Percentiles rank a stretch among this genome's conserved stretches.
These are phyloP conservation scores for Populus davidiana DNA, from an alignment of 345 rosid species.

Conservation along the genomic window DNA sequence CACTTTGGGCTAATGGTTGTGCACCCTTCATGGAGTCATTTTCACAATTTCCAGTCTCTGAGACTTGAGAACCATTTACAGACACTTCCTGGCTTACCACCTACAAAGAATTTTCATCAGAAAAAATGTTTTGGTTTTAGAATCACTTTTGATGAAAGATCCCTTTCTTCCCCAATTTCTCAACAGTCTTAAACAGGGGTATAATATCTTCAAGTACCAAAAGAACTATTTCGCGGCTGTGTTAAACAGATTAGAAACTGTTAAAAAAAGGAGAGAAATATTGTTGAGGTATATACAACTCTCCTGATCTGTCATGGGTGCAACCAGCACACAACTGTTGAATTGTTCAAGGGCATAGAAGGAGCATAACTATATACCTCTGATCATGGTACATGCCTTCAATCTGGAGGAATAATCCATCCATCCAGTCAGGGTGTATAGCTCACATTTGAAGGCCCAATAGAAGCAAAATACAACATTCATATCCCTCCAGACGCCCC, in stretches of 20 bases:
- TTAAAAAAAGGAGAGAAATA: too few relatives aligned
- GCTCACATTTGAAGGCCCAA: not conserved
- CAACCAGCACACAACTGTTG: too few relatives aligned
- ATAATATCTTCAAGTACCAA: not conserved
- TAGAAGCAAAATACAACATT: not conserved
- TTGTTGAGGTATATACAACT: too few relatives aligned
- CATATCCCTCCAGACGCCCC: not conserved
- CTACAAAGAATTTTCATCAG: conserved; percentile 38
- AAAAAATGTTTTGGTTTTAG: conserved; percentile 2
- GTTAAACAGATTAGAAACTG: too few relatives aligned
- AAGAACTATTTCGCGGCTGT: not conserved
- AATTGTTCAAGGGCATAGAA: too few relatives aligned
- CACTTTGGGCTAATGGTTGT: conserved; percentile 38
- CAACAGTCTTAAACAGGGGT: not conserved
- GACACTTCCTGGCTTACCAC: conserved; percentile 51
- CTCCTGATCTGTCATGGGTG: too few relatives aligned
- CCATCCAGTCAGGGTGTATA: not conserved
- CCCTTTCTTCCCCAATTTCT: not conserved
- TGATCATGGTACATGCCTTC: not conserved
- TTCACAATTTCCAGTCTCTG: conserved; percentile 49
- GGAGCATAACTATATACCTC: not conserved
- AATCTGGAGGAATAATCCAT: not conserved
- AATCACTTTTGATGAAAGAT: too few relatives aligned
- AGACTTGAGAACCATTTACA: conserved; percentile 46
- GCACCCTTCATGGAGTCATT: conserved; percentile 38